Evolutionary conservation across 345 rosid genomes (phyloP).

Genomic region (Rhizophora mangle): DNA sequence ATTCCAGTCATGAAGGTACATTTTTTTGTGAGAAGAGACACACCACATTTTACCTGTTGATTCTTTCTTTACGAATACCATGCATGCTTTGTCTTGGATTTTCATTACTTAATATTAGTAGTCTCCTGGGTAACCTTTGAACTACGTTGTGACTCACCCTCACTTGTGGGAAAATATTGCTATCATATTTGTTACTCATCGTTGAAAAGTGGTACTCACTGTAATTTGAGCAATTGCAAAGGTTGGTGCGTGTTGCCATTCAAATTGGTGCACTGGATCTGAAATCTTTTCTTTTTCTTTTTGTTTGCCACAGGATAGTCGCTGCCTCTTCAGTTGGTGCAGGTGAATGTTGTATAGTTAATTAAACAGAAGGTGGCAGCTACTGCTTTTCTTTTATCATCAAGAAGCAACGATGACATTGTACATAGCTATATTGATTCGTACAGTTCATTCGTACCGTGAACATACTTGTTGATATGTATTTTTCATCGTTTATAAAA

Average conservation of each 20-base stretch:
- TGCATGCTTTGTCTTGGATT: not conserved
- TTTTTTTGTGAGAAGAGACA: not conserved
- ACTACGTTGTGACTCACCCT: no score
- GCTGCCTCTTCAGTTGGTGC: constrained; percentile 4
- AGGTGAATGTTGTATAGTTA: constrained; percentile 11
- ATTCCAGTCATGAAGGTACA: constrained; percentile 59
- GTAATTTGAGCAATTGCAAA: not conserved
- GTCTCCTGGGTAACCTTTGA: no score
- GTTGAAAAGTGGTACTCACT: not conserved
- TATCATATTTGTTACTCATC: no score
- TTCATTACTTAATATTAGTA: no score
- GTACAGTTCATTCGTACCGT: not conserved
- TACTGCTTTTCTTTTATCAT: not conserved
- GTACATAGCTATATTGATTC: not conserved
- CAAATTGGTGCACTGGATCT: not conserved
- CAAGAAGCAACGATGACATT: not conserved
- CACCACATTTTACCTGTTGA: not conserved
- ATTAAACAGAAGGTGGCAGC: not conserved
- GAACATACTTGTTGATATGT: not conserved
- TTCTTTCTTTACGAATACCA: not conserved
- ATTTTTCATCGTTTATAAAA: not conserved
- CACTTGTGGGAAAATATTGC: no score
- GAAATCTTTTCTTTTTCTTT: not conserved
- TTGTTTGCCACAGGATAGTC: not conserved
- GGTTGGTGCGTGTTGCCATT: not conserved